Percentiles rank a stretch among this genome's conserved stretches.
Evolutionary conservation across 2,329 filamentous ascomycete species (phyloP).

Genomic region (Fusarium longipes): DNA sequence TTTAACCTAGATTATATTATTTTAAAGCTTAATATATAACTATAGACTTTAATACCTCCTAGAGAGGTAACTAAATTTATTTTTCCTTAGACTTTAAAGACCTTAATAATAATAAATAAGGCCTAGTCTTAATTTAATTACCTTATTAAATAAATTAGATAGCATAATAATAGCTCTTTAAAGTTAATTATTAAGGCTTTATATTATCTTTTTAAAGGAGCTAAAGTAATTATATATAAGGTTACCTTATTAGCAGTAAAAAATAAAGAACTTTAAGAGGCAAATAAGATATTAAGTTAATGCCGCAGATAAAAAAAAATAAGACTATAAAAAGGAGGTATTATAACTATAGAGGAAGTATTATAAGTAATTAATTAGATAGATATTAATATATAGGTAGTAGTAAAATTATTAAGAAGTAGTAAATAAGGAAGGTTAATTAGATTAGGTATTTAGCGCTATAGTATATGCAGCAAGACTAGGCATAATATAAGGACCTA

Average conservation of each 20-base stretch:
- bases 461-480: background rate
- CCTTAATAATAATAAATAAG: background rate
- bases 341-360: background rate
- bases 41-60: background rate
- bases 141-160: background rate
- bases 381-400: background rate
- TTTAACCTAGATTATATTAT: background rate
- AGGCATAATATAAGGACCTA: background rate
- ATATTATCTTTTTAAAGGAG: background rate
- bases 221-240: background rate
- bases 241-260: background rate
- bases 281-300: background rate
- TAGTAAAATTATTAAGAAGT: background rate
- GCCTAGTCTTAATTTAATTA: background rate
- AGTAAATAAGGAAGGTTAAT: background rate
- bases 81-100: background rate
- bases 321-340: background rate
- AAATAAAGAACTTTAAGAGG: background rate
- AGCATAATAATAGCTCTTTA: background rate
- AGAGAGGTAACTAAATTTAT: background rate
- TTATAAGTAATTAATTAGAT: background rate
- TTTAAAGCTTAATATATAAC: background rate
- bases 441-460: rapidly evolving
- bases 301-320: background rate
- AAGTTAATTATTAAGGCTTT: background rate